Percentiles rank a stretch among this genome's conserved stretches.
These are phyloP conservation scores for Mallotus repandus DNA, from an alignment of 441 rosid species.

Conservation along the genomic window DNA sequence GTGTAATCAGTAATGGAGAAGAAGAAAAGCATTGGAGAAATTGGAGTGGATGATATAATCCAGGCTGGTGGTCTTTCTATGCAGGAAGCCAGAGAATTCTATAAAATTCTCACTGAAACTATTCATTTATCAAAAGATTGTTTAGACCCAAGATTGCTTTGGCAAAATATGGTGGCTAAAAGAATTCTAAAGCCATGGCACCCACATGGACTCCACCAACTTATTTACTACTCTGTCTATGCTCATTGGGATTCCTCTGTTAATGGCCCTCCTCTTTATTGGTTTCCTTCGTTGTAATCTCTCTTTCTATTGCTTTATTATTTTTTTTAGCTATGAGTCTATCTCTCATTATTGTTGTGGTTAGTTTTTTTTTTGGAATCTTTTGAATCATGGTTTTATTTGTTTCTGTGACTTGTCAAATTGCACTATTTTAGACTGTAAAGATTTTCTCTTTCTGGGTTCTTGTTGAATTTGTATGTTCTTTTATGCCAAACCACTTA, in stretches of 20 bases:
- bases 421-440: background rate
- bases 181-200: conserved; percentile 63
- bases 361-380: background rate
- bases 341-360: background rate
- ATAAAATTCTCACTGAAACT: conserved; percentile 32
- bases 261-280: conserved; percentile 76
- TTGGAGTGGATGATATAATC: conserved; percentile 50
- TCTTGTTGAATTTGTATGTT: background rate
- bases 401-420: background rate
- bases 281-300: conserved; percentile 77
- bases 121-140: conserved; percentile 2
- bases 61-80: conserved; percentile 55
- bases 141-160: conserved; percentile 54
- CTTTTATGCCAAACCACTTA: background rate
- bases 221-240: conserved; percentile 68
- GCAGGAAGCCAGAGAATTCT: conserved; percentile 48
- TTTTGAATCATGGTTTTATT: background rate
- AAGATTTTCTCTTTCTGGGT: background rate
- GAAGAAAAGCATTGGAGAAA: conserved; percentile 35
- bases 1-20: background rate
- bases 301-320: conserved; percentile 9
- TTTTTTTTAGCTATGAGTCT: no score
- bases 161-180: conserved; percentile 48
- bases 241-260: conserved; percentile 58
- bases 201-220: conserved; percentile 68